phyloP scores from a whole-genome alignment of 345 rosid species.

The Mallotus nudiflorus region DNA sequence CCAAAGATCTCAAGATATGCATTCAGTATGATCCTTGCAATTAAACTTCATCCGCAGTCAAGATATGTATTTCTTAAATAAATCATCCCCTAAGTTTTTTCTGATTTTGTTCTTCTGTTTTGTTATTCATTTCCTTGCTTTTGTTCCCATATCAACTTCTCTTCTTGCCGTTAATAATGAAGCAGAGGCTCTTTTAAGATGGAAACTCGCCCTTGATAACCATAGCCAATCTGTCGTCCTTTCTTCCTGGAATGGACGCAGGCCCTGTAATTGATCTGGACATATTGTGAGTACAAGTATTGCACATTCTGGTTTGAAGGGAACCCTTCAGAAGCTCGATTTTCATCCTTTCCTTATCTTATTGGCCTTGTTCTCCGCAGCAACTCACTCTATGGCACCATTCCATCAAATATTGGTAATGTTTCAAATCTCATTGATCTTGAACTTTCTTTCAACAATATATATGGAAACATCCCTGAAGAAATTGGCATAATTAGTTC shows the following conservation, averaged over 20 bases:
- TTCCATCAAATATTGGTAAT: not conserved
- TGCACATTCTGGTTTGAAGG: not conserved
- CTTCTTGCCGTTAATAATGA: too few species aligned
- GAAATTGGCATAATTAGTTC: too few species aligned
- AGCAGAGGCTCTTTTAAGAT: not conserved
- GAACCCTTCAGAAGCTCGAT: conserved; percentile 11
- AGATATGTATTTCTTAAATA: too few species aligned
- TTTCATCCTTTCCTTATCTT: conserved; percentile 13
- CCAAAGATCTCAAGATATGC: too few species aligned
- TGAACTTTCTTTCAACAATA: too few species aligned
- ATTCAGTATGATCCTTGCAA: too few species aligned
- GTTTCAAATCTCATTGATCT: conserved; percentile 4
- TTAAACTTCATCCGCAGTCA: too few species aligned
- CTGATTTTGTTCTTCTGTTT: too few species aligned
- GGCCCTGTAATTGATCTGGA: not conserved
- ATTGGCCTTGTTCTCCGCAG: not conserved
- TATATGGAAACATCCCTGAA: too few species aligned
- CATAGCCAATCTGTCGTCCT: not conserved
- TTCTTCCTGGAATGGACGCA: not conserved
- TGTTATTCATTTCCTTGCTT: too few species aligned
- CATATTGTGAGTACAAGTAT: not conserved
- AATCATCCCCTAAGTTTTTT: too few species aligned
- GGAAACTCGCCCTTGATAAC: not conserved
- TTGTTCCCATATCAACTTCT: too few species aligned
- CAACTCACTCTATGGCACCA: conserved; percentile 9